Percentiles rank a stretch among this genome's conserved stretches.
These are phyloP conservation scores for Hyaloscypha variabilis DNA, from an alignment of 495 filamentous ascomycete genomes.

Conservation along the genomic window DNA sequence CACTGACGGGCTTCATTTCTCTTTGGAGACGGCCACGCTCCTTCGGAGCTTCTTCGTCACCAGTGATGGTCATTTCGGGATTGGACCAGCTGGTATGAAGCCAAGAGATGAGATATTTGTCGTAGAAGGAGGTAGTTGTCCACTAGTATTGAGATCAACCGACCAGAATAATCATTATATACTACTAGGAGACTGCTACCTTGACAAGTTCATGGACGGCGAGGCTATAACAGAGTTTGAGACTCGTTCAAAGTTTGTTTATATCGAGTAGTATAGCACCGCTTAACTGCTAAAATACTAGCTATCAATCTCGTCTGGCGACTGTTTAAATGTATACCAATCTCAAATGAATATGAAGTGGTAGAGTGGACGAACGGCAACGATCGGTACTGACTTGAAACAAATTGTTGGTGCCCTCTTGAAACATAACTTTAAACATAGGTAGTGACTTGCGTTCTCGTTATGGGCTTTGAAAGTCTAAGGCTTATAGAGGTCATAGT, in stretches of 20 bases:
- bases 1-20: not conserved
- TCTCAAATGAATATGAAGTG: not conserved
- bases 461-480: constrained; percentile 3
- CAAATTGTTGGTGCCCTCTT: not conserved
- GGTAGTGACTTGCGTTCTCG: not conserved
- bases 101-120: not conserved
- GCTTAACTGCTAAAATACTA: too few relatives aligned
- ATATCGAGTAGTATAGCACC: too few relatives aligned
- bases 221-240: too few relatives aligned
- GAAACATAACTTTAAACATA: not conserved
- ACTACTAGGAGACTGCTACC: too few relatives aligned
- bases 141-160: too few relatives aligned
- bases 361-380: constrained; percentile 2
- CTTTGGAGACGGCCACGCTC: not conserved
- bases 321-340: too few relatives aligned
- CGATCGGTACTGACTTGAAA: constrained; percentile 4
- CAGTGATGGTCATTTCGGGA: not conserved
- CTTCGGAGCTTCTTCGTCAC: constrained; percentile 4
- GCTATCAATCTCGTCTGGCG: too few relatives aligned
- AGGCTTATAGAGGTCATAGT: constrained; percentile 2
- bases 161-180: too few relatives aligned
- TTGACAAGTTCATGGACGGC: too few relatives aligned
- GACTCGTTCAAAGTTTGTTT: too few relatives aligned
- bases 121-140: too few relatives aligned
- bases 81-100: constrained; percentile 3